These are phyloP conservation scores for Cytospora leucostoma DNA, from an alignment of 2,329 filamentous ascomycete species.

Conservation along the genomic window DNA sequence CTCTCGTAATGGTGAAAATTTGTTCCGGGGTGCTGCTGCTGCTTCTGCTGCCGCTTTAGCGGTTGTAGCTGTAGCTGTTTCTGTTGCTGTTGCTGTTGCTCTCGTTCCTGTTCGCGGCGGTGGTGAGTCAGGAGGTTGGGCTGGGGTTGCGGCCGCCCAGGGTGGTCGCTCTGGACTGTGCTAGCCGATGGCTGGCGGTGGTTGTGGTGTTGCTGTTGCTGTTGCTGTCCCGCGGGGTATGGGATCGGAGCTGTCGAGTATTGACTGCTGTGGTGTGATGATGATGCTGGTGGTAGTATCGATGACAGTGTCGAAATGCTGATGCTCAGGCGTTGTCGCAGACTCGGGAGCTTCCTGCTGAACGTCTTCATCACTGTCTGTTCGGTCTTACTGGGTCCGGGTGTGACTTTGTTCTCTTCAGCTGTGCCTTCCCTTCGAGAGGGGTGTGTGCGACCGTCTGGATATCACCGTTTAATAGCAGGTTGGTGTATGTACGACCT, in stretches of 20 bases:
- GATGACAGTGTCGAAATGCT: too few species aligned
- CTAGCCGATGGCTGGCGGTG: constrained; percentile 4
- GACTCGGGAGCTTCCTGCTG: background rate
- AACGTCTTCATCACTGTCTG: background rate
- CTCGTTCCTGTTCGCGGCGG: background rate
- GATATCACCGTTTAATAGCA: background rate
- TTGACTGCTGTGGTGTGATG: too few species aligned
- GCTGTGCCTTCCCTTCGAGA: too few species aligned
- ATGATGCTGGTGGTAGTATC: background rate
- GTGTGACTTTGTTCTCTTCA: background rate
- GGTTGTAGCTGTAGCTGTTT: constrained; percentile 15
- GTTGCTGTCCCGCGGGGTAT: background rate
- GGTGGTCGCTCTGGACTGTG: background rate
- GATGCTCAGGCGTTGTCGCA: background rate
- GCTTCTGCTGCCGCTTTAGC: background rate
- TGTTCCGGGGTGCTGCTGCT: background rate
- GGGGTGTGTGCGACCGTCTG: background rate
- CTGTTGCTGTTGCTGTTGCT: background rate
- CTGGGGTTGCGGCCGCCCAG: constrained; percentile 2
- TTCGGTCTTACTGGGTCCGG: background rate
- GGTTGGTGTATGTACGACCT: background rate
- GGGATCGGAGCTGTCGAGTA: too few species aligned
- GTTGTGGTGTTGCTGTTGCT: background rate
- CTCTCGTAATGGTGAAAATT: background rate
- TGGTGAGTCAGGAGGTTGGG: constrained; percentile 6